Evolutionary conservation across 176 grass and related monocot species (phyloP).

Genomic region (Musa schizocarpa): DNA sequence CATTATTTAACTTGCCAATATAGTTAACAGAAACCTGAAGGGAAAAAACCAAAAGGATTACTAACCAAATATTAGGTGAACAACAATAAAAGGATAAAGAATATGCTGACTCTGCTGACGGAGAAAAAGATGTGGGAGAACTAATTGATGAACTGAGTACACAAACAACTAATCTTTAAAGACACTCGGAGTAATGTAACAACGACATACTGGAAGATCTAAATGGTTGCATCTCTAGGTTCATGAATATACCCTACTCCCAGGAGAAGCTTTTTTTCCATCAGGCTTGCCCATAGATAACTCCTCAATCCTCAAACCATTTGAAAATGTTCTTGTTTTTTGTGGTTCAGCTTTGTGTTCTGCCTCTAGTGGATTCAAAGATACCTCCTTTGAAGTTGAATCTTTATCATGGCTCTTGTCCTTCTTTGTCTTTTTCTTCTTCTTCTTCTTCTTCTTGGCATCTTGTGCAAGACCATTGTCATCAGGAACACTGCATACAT

Average conservation of each 20-base stretch:
- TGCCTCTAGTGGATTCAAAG: slow-evolving; percentile 21
- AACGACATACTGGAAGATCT: background rate
- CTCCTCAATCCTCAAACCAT: slow-evolving; percentile 68
- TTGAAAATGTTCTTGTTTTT: slow-evolving; percentile 57
- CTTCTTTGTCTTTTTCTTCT: slow-evolving; percentile 53
- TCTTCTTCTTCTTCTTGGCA: slow-evolving; percentile 30
- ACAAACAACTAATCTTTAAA: background rate
- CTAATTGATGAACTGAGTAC: no score
- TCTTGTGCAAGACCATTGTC: slow-evolving; percentile 14
- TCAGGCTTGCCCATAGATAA: slow-evolving; percentile 67
- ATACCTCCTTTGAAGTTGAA: slow-evolving; percentile 19
- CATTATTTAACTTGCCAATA: slow-evolving; percentile 81
- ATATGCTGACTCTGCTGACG: no score
- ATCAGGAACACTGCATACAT: background rate
- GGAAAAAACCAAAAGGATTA: background rate
- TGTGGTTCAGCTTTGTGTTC: slow-evolving; percentile 30
- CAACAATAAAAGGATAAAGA: no score
- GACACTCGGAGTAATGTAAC: background rate
- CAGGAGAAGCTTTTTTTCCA: slow-evolving; percentile 60
- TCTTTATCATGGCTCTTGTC: slow-evolving; percentile 41
- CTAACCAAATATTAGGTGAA: background rate
- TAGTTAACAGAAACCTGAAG: slow-evolving; percentile 70
- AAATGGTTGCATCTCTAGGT: background rate
- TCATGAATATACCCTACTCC: slow-evolving; percentile 50
- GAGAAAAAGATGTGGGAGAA: no score